A percentile compares a stretch with the other conserved stretches of the same genome.
Conservation (phyloP, 805 yeast species). For the Sungouiozyma ichnusensis region DNA sequence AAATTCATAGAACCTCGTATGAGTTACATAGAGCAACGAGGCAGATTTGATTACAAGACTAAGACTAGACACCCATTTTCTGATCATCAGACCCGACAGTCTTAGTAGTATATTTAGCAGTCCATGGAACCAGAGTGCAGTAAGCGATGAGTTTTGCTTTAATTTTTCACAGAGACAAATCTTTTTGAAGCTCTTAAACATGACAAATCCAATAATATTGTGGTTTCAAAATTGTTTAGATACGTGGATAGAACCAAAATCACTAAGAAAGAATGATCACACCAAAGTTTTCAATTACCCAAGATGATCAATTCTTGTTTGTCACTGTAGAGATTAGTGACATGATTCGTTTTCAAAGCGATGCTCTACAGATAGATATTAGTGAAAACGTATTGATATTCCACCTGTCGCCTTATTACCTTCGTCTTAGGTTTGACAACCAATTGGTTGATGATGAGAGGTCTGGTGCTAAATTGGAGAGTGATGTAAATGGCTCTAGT, state of each 20-base stretch:
- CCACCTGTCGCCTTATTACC: constrained; percentile 81
- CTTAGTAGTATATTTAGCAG: too few species aligned
- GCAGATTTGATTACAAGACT: neutral
- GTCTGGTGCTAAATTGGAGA: constrained; percentile 34
- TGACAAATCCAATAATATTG: too few species aligned
- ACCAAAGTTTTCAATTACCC: constrained; percentile 67
- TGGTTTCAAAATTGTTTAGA: too few species aligned
- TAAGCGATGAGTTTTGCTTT: neutral
- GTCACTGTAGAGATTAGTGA: constrained; percentile 61
- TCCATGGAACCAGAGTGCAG: too few species aligned
- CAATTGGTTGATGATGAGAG: constrained; percentile 48
- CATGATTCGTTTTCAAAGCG: constrained; percentile 54
- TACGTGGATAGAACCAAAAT: neutral
- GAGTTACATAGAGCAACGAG: constrained; percentile 52
- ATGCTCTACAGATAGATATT: constrained; percentile 67
- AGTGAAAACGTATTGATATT: constrained; percentile 68
- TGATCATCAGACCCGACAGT: neutral
- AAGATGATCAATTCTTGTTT: constrained; percentile 61
- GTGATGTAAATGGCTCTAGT: constrained; percentile 36
- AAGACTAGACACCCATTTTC: neutral
- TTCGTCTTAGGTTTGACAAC: constrained; percentile 68
- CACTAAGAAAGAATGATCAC: constrained; percentile 52
- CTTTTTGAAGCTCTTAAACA: too few species aligned
- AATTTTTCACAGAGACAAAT: neutral
- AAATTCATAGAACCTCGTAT: constrained; percentile 58